Conservation (phyloP, 1,284 basidiomycete genomes). For the Singerocomus inundabilis region DNA sequence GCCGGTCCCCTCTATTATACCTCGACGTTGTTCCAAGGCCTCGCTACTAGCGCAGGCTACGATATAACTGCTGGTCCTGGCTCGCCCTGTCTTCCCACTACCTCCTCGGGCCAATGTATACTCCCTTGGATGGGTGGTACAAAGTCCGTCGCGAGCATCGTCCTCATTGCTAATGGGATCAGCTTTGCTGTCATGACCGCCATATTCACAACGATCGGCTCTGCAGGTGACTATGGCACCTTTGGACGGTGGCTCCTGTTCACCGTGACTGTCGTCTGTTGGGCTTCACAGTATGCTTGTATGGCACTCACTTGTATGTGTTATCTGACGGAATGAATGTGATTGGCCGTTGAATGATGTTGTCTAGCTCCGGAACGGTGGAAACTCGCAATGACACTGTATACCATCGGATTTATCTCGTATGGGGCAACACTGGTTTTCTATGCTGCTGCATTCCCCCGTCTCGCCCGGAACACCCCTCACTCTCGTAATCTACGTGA, state of each 20-base stretch:
- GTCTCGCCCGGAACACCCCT: slow-evolving; percentile 76
- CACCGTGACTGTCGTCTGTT: slow-evolving; percentile 70
- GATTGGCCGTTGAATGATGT: background rate
- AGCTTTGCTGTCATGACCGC: slow-evolving; percentile 78
- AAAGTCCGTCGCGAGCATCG: slow-evolving; percentile 70
- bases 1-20: slow-evolving; percentile 63
- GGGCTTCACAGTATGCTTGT: slow-evolving; percentile 77
- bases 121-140: slow-evolving; percentile 70
- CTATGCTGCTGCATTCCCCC: slow-evolving; percentile 81
- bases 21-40: slow-evolving; percentile 70
- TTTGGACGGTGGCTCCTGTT: slow-evolving; percentile 79
- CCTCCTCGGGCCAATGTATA: slow-evolving; percentile 67
- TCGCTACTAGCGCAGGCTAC: slow-evolving; percentile 66
- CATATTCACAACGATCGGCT: slow-evolving; percentile 81
- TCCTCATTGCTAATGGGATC: slow-evolving; percentile 72
- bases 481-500: slow-evolving; percentile 60
- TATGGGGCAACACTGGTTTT: slow-evolving; percentile 79
- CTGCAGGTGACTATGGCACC: slow-evolving; percentile 77
- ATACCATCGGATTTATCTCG: slow-evolving; percentile 77
- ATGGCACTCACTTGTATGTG: slow-evolving; percentile 65
- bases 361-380: slow-evolving; percentile 61
- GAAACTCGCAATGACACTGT: slow-evolving; percentile 74
- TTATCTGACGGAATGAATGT: background rate
- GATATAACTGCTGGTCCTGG: slow-evolving; percentile 66
- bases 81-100: slow-evolving; percentile 54